Base-by-base conservation (phyloP, 164 flowering plant species). In the Echeveria elegans region DNA sequence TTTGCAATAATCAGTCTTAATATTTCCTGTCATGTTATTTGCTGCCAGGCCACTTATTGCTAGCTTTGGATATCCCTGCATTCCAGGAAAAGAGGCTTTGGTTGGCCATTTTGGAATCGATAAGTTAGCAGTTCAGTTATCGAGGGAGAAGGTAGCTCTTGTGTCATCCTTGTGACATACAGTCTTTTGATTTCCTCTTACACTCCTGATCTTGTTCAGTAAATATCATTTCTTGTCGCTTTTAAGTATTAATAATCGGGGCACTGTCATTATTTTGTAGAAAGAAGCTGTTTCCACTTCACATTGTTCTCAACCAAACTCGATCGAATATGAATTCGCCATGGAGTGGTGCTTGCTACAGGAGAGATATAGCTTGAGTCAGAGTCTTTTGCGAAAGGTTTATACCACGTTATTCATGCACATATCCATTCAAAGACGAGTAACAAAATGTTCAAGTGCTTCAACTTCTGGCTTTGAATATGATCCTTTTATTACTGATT, bases 281-380 rank as follows among this genome's bases (percentile, higher is more conserved):
- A 84, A 68, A 71, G 79, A 74, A 37, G 94, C 89, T 31, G 83
- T 86, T 24, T 82, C 97, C 4, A 88, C 97, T 48, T 84, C 92
- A 50, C 97, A 90, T 72, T 82, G 79, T 71, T 81, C 96, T 65
- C 96, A 90, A 71, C 82, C 89, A 15, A 88, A 88, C 78, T 85
- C 89, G 59, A 32, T 83, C 58, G 95, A 87, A 68, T 87, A 81
- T 78, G 92, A 83, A 24, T 80, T 88, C 89, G 91, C 92, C 24
- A 72, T 86, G 81, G 87, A 80, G n/a, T 91, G 92, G 93, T 68
- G 81, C 68, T 75, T 86, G 58, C 77, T 77, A 40, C 88, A 82
- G 64, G 72, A 76, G 65, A 77, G 79, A 77, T 71, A 79, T 40
- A 85, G 80, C 15, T 32, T 14, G 4, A 64, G 71, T n/a, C 83